A percentile compares a stretch with the other conserved stretches of the same genome.
These are phyloP conservation scores for Candida mattraensis DNA, from an alignment of 805 yeast species.

Conservation along the genomic window DNA sequence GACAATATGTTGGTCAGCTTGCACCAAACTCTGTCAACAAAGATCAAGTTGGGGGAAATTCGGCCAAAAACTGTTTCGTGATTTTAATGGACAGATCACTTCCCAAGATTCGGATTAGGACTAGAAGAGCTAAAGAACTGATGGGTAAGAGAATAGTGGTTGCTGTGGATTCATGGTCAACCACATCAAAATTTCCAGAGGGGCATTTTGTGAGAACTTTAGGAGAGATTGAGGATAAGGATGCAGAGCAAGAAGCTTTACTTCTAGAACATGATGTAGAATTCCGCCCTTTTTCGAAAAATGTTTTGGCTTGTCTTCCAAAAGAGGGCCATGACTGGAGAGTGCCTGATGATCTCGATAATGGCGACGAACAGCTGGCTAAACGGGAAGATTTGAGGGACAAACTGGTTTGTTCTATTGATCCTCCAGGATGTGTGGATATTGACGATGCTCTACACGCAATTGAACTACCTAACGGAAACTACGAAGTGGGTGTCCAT, in stretches of 20 bases:
- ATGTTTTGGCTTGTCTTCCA: constrained; percentile 91
- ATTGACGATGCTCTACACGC: constrained; percentile 98
- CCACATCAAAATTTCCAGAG: constrained; percentile 78
- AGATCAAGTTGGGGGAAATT: constrained; percentile 55
- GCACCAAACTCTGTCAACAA: constrained; percentile 67
- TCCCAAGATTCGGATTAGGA: constrained; percentile 83
- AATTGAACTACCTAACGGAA: constrained; percentile 78
- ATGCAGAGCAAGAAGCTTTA: constrained; percentile 95
- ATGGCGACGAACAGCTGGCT: constrained; percentile 52
- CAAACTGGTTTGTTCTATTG: constrained; percentile 88
- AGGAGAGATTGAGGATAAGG: constrained; percentile 88
- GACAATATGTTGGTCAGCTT: constrained; percentile 93
- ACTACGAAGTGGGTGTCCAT: constrained; percentile 96
- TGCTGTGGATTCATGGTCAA: constrained; percentile 91
- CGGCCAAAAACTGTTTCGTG: constrained; percentile 79
- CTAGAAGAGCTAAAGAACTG: constrained; percentile 80
- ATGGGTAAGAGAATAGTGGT: constrained; percentile 89
- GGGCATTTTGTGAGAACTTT: constrained; percentile 92
- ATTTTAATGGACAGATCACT: constrained; percentile 84
- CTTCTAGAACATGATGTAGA: constrained; percentile 94
- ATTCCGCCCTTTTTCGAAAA: constrained; percentile 90
- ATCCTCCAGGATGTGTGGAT: constrained; percentile 98
- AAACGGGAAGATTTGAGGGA: constrained; percentile 86
- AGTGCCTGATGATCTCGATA: constrained; percentile 66
- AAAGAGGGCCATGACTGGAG: constrained; percentile 91